A percentile compares a stretch with the other conserved stretches of the same genome.
Conservation (phyloP, 2,329 filamentous ascomycete genomes). For the Huntiella abstrusa region DNA sequence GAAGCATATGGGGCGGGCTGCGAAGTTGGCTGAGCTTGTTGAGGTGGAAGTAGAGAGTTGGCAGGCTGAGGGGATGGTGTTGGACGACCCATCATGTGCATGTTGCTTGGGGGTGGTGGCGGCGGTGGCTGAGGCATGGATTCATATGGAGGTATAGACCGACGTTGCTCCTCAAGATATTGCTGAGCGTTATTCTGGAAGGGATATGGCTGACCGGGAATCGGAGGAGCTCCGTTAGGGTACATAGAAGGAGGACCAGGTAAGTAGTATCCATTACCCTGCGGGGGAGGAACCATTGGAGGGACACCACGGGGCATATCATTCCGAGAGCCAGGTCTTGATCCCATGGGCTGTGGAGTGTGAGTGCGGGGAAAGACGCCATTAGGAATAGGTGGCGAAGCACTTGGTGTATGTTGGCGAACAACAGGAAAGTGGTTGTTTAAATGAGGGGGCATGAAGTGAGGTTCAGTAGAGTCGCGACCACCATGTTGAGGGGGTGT, state of each 20-base stretch:
- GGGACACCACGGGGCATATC: constrained; percentile 20
- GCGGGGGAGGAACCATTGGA: constrained; percentile 12
- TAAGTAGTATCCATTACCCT: constrained; percentile 14
- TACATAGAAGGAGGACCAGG: constrained; percentile 15
- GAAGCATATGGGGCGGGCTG: constrained; percentile 31
- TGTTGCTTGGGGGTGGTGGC: constrained; percentile 17
- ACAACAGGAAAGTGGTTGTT: constrained; percentile 56
- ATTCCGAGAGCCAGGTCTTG: constrained; percentile 15
- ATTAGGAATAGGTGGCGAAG: constrained; percentile 73
- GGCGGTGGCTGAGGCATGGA: constrained; percentile 29
- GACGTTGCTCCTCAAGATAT: constrained; percentile 59
- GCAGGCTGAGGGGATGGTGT: constrained; percentile 42
- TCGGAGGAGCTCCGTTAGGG: constrained; percentile 13
- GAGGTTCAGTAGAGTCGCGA: constrained; percentile 37
- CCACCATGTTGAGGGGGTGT: constrained; percentile 41
- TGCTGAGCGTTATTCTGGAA: constrained; percentile 35
- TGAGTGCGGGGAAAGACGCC: constrained; percentile 30
- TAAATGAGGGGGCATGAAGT: constrained; percentile 52
- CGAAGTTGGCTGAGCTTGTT: constrained; percentile 9
- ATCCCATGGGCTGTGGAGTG: constrained; percentile 14
- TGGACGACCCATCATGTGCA: constrained; percentile 23
- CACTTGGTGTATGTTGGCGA: constrained; percentile 63
- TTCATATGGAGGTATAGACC: constrained; percentile 37
- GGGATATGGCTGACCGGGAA: constrained; percentile 11
- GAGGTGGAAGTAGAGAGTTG: constrained; percentile 30